Evolutionary conservation across 2,329 filamentous ascomycete species (phyloP), one percentile per base, ranked within the genome.

Genomic region (Rutstroemia sp.): DNA sequence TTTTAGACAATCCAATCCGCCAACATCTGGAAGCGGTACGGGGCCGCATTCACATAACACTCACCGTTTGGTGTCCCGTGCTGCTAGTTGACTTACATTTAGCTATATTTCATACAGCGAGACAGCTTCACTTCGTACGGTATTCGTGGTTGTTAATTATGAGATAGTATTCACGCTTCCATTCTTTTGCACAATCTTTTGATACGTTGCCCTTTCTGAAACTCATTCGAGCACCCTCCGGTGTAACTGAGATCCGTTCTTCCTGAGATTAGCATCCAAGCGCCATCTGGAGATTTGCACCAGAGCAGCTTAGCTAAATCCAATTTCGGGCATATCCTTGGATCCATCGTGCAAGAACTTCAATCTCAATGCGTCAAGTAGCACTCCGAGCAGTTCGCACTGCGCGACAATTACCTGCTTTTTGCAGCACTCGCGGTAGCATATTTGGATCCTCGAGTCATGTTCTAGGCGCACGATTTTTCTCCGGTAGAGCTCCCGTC

Each of bases 361-460:
- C 49, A n/a, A 39, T 60, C 54, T 76, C 76, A 75, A 92, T 92
- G 88, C 86, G 86, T 82, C 86, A 85, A 74, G 86, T 81, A 73
- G 81, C 82, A 65, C 73, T 84, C 62, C 81, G 82, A 77, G 82
- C 81, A 68, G 75, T 88, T 71, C 82, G 87, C 76, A 83, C 84
- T 69, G 82, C 82, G 67, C 81, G 82, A 67, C 79, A 79, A 67
- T 79, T 81, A 71, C 84, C 81, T 68, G 81, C 79, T 70, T 72
- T 85, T 62, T 67, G 77, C 65, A 81, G 80, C 66, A 76, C 73
- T 70, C 71, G 68, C 61, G 74, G 74, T 61, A 74, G 72, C 71
- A 77, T 71, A 63, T 65, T 72, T 60, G 63, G 63, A 58, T 62
- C 63, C 37, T 69, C 67, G 57, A 74, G 59, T 65, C 70, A 77